These are phyloP conservation scores for Fusarium guadeloupense DNA, from an alignment of 2,329 filamentous ascomycete genomes.

Conservation along the genomic window DNA sequence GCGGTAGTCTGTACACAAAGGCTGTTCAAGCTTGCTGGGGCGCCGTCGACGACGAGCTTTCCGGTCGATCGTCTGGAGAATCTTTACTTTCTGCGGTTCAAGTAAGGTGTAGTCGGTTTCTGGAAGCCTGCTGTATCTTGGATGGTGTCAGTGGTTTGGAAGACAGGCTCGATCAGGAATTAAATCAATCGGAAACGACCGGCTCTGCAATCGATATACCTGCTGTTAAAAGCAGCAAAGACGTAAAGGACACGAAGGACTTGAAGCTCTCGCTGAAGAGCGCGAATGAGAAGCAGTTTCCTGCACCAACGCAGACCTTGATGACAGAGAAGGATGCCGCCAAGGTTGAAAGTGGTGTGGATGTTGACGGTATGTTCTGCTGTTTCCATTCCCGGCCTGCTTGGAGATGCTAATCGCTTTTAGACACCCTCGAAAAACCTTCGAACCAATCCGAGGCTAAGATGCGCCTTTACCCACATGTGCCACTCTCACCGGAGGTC, in stretches of 20 bases:
- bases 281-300: slow-evolving; percentile 31
- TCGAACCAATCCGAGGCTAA: slow-evolving; percentile 51
- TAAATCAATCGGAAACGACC: slow-evolving; percentile 43
- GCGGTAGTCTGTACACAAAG: slow-evolving; percentile 78
- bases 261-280: slow-evolving; percentile 5
- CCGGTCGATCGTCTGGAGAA: slow-evolving; percentile 57
- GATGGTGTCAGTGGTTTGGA: slow-evolving; percentile 67
- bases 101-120: slow-evolving; percentile 63
- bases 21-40: slow-evolving; percentile 77
- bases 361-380: slow-evolving; percentile 31
- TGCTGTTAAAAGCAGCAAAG: slow-evolving; percentile 23
- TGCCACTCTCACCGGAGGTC: slow-evolving; percentile 65
- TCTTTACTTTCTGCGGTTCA: slow-evolving; percentile 64
- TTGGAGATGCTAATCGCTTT: slow-evolving; percentile 2
- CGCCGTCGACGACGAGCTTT: slow-evolving; percentile 71
- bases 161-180: slow-evolving; percentile 61
- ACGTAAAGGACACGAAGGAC: slow-evolving; percentile 22
- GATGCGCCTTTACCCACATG: slow-evolving; percentile 67
- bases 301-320: not conserved
- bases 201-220: not conserved
- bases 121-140: slow-evolving; percentile 69
- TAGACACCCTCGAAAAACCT: slow-evolving; percentile 37
- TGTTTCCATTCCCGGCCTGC: too few relatives aligned
- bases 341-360: slow-evolving; percentile 17
- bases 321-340: not conserved